These are phyloP conservation scores for Suillus discolor DNA, from an alignment of 768 basidiomycete species.

Conservation along the genomic window DNA sequence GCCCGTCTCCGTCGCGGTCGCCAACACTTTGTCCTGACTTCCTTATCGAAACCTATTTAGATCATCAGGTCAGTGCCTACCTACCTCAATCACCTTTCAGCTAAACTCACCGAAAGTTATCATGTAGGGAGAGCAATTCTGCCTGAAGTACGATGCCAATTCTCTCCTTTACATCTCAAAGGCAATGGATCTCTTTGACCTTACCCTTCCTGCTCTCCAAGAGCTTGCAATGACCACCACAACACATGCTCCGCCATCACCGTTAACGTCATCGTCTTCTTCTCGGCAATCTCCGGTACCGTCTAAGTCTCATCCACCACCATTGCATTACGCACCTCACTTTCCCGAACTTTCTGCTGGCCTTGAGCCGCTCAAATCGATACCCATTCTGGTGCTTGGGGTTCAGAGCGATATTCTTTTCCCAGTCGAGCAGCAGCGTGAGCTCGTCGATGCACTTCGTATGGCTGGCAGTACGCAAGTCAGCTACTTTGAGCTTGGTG, in stretches of 20 bases:
- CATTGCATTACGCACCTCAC: constrained; percentile 72
- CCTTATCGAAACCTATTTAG: constrained; percentile 97
- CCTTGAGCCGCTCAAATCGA: constrained; percentile 70
- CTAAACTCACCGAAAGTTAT: constrained; percentile 11
- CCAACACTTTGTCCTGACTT: constrained; percentile 96
- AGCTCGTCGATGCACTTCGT: constrained; percentile 89
- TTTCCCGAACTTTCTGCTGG: constrained; percentile 79
- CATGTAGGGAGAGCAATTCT: constrained; percentile 87
- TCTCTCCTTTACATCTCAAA: constrained; percentile 98
- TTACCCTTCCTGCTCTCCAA: constrained; percentile 77
- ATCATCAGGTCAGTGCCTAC: constrained; percentile 65
- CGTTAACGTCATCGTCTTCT: constrained; percentile 21
- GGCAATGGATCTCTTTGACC: constrained; percentile 99
- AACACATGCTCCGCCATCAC: constrained; percentile 21
- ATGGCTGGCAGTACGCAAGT: constrained; percentile 88
- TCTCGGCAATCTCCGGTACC: constrained; percentile 28
- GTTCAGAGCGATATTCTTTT: constrained; percentile 98
- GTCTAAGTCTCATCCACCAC: constrained; percentile 73
- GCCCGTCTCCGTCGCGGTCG: constrained; percentile 23
- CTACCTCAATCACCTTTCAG: not conserved
- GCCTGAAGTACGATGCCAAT: constrained; percentile 98
- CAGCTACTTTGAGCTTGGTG: constrained; percentile 95
- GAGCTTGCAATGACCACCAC: constrained; percentile 58
- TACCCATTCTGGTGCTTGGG: constrained; percentile 85
- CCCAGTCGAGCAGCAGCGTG: constrained; percentile 96